Conservation (phyloP, 2,329 filamentous ascomycete genomes). For the Truncatella angustata region DNA sequence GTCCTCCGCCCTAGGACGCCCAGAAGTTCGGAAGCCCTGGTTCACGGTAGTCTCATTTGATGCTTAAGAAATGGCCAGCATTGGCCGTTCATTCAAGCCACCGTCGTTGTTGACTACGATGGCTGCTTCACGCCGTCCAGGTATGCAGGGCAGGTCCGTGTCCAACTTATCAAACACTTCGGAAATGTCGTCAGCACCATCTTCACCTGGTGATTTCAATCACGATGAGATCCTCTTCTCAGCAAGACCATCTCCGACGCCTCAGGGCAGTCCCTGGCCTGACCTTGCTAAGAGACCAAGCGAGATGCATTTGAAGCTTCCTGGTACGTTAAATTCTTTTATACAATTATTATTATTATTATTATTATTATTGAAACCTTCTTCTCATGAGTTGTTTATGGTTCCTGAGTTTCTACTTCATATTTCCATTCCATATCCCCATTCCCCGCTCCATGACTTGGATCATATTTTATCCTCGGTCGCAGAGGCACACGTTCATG, state of each 20-base stretch:
- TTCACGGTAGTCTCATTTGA: not conserved
- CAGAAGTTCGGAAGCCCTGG: not conserved
- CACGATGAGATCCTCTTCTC: conserved; percentile 37
- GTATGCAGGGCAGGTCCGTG: conserved; percentile 40
- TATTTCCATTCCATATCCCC: no score
- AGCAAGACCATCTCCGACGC: conserved; percentile 28
- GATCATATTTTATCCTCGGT: no score
- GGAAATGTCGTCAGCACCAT: conserved; percentile 38
- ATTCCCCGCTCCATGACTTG: no score
- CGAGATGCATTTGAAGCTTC: conserved; percentile 18
- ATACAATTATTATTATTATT: not conserved
- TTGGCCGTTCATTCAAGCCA: conserved; percentile 49
- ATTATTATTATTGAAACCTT: not conserved
- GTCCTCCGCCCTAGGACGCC: not conserved
- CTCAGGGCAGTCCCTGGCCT: conserved; percentile 14
- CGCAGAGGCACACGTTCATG: no score
- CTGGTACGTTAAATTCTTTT: conserved; percentile 7
- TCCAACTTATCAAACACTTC: conserved; percentile 49
- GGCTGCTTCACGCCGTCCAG: conserved; percentile 41
- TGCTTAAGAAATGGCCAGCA: conserved; percentile 40
- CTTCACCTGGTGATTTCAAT: conserved; percentile 20
- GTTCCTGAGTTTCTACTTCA: no score
- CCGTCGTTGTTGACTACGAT: conserved; percentile 40
- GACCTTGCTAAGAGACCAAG: conserved; percentile 14
- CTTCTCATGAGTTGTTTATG: no score